Conservation (phyloP, 352 stramenopile species). For the Phytophthora idaei region DNA sequence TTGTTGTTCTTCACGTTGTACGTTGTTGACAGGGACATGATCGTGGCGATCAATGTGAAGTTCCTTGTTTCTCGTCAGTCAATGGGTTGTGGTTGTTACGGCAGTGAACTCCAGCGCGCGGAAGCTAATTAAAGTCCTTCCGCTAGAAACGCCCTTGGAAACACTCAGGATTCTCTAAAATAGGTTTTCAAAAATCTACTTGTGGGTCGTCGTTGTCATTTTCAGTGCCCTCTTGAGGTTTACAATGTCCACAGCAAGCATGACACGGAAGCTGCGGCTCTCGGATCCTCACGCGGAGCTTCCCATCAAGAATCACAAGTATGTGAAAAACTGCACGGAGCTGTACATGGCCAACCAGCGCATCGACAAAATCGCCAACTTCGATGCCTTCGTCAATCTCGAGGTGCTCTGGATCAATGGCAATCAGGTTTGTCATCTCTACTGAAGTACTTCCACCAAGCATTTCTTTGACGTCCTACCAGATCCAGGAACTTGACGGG, state of each 20-base stretch:
- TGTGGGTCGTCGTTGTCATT: not conserved
- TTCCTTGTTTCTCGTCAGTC: slow-evolving; percentile 1
- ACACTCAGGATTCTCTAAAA: slow-evolving; percentile 21
- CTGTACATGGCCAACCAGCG: slow-evolving; percentile 79
- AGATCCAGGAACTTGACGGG: slow-evolving; percentile 67
- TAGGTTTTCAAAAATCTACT: slow-evolving; percentile 17
- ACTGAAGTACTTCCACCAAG: not conserved
- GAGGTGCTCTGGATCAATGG: slow-evolving; percentile 91
- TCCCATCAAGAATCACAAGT: slow-evolving; percentile 90
- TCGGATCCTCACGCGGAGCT: slow-evolving; percentile 81
- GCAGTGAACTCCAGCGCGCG: not conserved
- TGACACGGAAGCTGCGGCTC: slow-evolving; percentile 35
- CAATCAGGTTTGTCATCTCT: slow-evolving; percentile 57
- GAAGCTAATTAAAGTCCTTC: slow-evolving; percentile 23
- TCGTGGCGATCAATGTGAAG: not conserved
- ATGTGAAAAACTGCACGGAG: slow-evolving; percentile 90
- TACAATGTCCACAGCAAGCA: slow-evolving; percentile 15
- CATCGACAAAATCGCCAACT: slow-evolving; percentile 83
- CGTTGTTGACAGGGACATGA: slow-evolving; percentile 45
- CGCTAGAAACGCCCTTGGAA: slow-evolving; percentile 12
- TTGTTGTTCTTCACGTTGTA: slow-evolving; percentile 90
- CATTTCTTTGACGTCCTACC: not conserved
- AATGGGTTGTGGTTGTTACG: slow-evolving; percentile 11
- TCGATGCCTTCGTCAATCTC: slow-evolving; percentile 89
- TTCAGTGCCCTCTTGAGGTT: not conserved